Evolutionary conservation across 2,329 filamentous ascomycete species (phyloP).

Genomic region (Xylariales sp.): DNA sequence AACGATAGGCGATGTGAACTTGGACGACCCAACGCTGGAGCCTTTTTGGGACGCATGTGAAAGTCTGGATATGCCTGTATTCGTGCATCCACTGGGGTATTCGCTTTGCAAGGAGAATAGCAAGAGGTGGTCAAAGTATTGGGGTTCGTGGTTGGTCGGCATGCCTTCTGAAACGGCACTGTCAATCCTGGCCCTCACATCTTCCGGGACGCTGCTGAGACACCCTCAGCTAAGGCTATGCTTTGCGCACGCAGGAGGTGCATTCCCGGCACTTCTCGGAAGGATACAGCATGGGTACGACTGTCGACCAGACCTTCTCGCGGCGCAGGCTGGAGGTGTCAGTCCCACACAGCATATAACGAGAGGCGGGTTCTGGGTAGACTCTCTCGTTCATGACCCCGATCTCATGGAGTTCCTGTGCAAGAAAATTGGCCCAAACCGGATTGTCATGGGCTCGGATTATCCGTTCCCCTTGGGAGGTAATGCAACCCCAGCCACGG

Average conservation of each 20-base stretch:
- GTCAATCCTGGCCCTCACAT: conserved; percentile 27
- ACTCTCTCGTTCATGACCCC: conserved; percentile 29
- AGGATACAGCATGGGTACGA: conserved; percentile 31
- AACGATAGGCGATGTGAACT: conserved; percentile 24
- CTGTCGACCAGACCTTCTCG: conserved; percentile 30
- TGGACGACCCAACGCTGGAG: conserved; percentile 25
- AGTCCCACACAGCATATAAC: conserved; percentile 25
- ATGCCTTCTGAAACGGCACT: conserved; percentile 32
- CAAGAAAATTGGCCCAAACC: conserved; percentile 26
- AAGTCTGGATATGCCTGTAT: conserved; percentile 26
- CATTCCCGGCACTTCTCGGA: conserved; percentile 30
- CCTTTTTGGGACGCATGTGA: conserved; percentile 29
- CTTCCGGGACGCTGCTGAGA: conserved; percentile 24
- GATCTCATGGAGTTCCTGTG: conserved; percentile 29
- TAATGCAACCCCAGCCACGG: neutral
- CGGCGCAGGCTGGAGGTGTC: conserved; percentile 22
- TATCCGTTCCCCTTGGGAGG: conserved; percentile 31
- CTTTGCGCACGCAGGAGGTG: conserved; percentile 31
- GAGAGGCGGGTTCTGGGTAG: conserved; percentile 27
- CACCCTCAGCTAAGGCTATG: conserved; percentile 27
- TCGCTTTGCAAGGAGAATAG: conserved; percentile 27
- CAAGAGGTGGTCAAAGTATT: conserved; percentile 27
- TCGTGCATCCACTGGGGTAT: conserved; percentile 31
- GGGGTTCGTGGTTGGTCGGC: conserved; percentile 30
- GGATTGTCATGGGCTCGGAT: conserved; percentile 30